Evolutionary conservation across 2,329 filamentous ascomycete species (phyloP), one percentile per base, ranked within the genome.

Genomic region (Ascochyta rabiei): DNA sequence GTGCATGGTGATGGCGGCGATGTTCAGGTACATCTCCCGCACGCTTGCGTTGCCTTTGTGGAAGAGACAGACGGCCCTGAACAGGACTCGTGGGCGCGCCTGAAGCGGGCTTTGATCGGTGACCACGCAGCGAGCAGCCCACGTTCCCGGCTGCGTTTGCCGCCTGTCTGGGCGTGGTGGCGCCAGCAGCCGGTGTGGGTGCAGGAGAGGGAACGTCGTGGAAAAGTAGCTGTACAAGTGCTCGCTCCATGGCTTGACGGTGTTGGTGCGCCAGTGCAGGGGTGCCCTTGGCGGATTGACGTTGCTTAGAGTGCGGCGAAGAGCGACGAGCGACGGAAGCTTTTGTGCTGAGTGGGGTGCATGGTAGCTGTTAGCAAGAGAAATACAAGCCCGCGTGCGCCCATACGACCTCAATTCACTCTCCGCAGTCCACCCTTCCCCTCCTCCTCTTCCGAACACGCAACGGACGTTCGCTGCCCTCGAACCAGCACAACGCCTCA

Each of bases 11-110:
- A 62, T 52, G 59, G 60, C 58, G 56, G 44, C 46, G 61, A 62
- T 54, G 62, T 62, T 63, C 63, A 66, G 62, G 69, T 64, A 65
- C 69, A 69, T 70, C 67, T 67, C 67, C 67, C 66, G 68, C 48
- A 48, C 52, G 42, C 50, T 59, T 52, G 56, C 43, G 21, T 40
- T 53, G 43, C 41, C 38, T 23, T 39, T 47, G 45, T 50, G 44
- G 48, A 3, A 51, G 45, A 42, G 16, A 41, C 39, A 16, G 35
- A 46, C 21, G 48, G n/a, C n/a, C n/a, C n/a, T n/a, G n/a, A n/a
- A n/a, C n/a, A n/a, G n/a, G 21, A 23, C 21, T 23, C 3, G 3
- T 6, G 6, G 21, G 21, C 21, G 21, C 21, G 21, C 21, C 21
- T 28, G 46, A 28, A 28, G 38, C 28, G 31, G 37, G 24, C 16